Percentiles rank a stretch among this genome's conserved stretches.
Conservation (phyloP, 2,329 filamentous ascomycete species). For the Penicillium sp. region DNA sequence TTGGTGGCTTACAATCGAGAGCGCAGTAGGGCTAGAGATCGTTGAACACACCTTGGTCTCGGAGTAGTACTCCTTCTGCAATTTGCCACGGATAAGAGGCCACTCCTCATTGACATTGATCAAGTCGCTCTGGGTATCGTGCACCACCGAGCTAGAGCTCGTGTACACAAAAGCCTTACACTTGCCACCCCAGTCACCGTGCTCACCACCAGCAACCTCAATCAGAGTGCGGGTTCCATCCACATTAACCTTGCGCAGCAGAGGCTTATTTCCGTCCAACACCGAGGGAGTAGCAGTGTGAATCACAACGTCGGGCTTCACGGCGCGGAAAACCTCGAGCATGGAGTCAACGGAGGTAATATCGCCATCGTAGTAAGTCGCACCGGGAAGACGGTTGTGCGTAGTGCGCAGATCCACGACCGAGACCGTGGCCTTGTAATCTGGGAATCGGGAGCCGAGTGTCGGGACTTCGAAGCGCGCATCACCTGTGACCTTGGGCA, state of each 20-base stretch:
- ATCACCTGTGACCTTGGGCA: conserved; percentile 37
- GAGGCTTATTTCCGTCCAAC: conserved; percentile 54
- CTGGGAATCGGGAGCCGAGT: conserved; percentile 43
- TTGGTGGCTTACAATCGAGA: not conserved
- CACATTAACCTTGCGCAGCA: conserved; percentile 82
- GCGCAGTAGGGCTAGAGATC: not conserved
- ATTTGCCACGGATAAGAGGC: conserved; percentile 70
- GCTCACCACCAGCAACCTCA: conserved; percentile 67
- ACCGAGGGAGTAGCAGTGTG: conserved; percentile 78
- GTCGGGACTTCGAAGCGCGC: conserved; percentile 39
- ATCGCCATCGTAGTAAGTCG: conserved; percentile 73
- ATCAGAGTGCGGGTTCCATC: conserved; percentile 75
- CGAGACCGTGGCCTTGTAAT: conserved; percentile 56
- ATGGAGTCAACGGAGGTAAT: conserved; percentile 69
- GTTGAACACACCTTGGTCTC: conserved; percentile 72
- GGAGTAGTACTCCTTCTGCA: conserved; percentile 80
- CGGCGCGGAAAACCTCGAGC: conserved; percentile 62
- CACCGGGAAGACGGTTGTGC: conserved; percentile 64
- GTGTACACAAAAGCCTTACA: conserved; percentile 83
- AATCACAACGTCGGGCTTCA: conserved; percentile 79
- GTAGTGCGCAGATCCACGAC: conserved; percentile 73
- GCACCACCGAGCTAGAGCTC: conserved; percentile 81
- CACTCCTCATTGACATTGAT: conserved; percentile 82
- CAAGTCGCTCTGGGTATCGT: conserved; percentile 77
- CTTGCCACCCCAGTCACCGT: conserved; percentile 60